phyloP scores from a whole-genome alignment of 2,329 filamentous ascomycete species.

The Elsinoe australis region DNA sequence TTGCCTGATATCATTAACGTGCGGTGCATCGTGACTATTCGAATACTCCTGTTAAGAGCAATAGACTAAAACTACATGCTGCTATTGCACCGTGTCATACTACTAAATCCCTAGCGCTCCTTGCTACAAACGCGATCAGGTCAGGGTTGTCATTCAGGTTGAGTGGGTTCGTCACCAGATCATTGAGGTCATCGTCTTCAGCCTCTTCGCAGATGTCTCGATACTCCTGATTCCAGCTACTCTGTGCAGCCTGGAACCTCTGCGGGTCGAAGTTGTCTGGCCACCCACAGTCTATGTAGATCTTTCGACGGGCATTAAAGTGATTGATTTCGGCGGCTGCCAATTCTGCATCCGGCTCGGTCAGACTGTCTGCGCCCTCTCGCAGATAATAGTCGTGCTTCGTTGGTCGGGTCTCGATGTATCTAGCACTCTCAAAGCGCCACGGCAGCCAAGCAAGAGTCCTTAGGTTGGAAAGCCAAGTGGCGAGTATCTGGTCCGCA shows the following conservation, averaged over 20 bases:
- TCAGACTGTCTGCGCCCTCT: conserved; percentile 10
- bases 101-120: not conserved
- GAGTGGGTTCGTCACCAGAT: conserved; percentile 1
- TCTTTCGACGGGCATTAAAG: conserved; percentile 3
- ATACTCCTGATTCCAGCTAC: conserved; percentile 5
- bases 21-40: conserved; percentile 1
- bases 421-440: conserved; percentile 8
- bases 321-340: not conserved
- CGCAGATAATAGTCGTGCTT: conserved; percentile 6
- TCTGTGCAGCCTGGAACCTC: conserved; percentile 1
- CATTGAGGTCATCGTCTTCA: conserved; percentile 5
- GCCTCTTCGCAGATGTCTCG: conserved; percentile 5
- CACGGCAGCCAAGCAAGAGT: conserved; percentile 7
- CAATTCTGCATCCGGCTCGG: conserved; percentile 7
- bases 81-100: conserved; percentile 1
- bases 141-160: conserved; percentile 5
- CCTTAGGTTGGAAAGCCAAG: conserved; percentile 8
- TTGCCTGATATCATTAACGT: not conserved
- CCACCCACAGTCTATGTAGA: conserved; percentile 7
- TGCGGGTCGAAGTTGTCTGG: conserved; percentile 1
- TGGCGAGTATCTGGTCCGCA: conserved; percentile 8
- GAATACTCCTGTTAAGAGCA: conserved; percentile 4
- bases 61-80: not conserved
- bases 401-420: conserved; percentile 3
- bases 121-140: conserved; percentile 4